Base-by-base conservation (phyloP, 768 basidiomycete genomes). In the Cystoderma amianthinum region DNA sequence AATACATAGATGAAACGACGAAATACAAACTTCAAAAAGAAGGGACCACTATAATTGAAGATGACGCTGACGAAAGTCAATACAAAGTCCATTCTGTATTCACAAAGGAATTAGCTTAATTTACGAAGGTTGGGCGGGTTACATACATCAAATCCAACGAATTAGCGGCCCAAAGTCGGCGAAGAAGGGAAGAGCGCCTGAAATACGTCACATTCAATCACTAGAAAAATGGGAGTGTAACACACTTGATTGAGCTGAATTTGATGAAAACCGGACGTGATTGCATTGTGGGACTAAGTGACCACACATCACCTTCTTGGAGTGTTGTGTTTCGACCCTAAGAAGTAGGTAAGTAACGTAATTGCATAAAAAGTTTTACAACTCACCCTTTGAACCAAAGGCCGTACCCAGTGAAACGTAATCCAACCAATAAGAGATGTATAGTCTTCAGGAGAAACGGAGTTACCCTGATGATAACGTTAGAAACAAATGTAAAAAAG, bases 41-140 rank as follows among this genome's bases (percentile, higher is more conserved):
- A 92, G 5, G 93, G 92, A 0, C 77, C 75, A 0, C 79, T 71
- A 60, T 92, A 95, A 50, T 84, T 85, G 62, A 90, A 83, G 0
- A 74, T 21, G 21, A 92, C 80, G 48, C 80, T 80, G 42, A 82
- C 53, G 44, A 82, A 62, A 0, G 90, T 88, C 32, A 92, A 62
- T 2, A 49, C 11, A 45, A 82, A 80, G 54, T 93, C 90, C 33
- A 88, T 45, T 20, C 75, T 78, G 32, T n/a, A 9, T 15, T 15
- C 9, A 15, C 10, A 30, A 9, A 30, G 9, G 9, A 30, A 15
- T 9, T 15, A 30, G 15, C 9, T 15, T 30, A 30, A 9, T 30
- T 9, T 30, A 30, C 28, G 15, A 30, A 9, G 28, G 15, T 30
- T 9, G 15, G 15, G 15, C 15, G 28, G 15, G 15, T 9, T 9